Evolutionary conservation across 148 eudicot genomes (phyloP).

Genomic region (Vaccinium macrocarpon): DNA sequence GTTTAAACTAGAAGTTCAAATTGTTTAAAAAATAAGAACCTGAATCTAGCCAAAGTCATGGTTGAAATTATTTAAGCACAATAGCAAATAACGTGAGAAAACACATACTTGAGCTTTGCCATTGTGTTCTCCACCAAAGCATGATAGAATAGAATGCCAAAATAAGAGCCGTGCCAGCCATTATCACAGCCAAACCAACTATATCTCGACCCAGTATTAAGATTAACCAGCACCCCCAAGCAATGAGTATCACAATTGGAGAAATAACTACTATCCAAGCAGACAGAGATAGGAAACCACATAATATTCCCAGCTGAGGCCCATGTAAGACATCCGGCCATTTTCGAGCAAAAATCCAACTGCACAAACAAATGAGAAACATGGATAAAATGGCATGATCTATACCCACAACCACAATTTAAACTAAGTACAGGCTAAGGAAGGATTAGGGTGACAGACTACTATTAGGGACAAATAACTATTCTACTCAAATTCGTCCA

Average conservation of each 20-base stretch:
- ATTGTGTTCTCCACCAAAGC: constrained; percentile 99
- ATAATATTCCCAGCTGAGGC: constrained; percentile 64
- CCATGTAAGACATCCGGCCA: constrained; percentile 81
- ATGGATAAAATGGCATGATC: constrained; percentile 17
- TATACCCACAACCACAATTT: not conserved
- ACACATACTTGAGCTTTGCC: constrained; percentile 96
- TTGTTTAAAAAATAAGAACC: not conserved
- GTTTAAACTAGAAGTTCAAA: not conserved
- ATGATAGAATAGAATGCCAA: constrained; percentile 92
- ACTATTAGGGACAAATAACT: not conserved
- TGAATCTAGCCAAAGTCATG: not conserved
- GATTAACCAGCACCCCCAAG: constrained; percentile 84
- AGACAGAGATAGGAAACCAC: constrained; percentile 57
- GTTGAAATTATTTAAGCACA: not conserved
- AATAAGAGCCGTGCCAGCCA: constrained; percentile 92
- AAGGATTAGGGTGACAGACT: not conserved
- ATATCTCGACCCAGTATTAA: constrained; percentile 67
- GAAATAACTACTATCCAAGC: constrained; percentile 80
- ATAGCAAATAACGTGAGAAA: not conserved
- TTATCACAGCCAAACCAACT: constrained; percentile 85
- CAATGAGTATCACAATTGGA: constrained; percentile 65
- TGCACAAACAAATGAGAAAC: constrained; percentile 25
- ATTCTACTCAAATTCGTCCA: not conserved
- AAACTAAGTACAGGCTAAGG: constrained; percentile 13
- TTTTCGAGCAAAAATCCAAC: constrained; percentile 98